phyloP scores from a whole-genome alignment of 805 yeast species.

The Nakazawaea anatomiae region DNA sequence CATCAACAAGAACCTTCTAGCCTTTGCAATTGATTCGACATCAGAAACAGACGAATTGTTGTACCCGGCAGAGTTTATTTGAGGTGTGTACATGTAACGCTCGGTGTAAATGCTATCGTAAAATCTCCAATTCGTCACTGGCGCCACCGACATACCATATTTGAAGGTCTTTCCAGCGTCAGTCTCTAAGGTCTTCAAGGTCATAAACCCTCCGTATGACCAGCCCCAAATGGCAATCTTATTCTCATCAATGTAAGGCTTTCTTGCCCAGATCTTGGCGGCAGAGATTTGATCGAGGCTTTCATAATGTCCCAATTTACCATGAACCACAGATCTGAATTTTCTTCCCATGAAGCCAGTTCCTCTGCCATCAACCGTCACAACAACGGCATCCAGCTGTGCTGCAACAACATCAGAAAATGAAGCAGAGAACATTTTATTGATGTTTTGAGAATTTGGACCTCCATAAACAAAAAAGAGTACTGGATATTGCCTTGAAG shows the following conservation, averaged over 20 bases:
- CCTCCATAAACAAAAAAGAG: constrained; percentile 93
- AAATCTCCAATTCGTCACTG: constrained; percentile 90
- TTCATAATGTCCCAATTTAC: constrained; percentile 75
- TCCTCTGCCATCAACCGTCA: constrained; percentile 95
- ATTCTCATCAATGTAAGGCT: constrained; percentile 57
- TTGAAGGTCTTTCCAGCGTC: constrained; percentile 73
- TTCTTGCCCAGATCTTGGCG: constrained; percentile 63
- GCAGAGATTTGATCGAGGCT: constrained; percentile 83
- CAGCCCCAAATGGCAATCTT: constrained; percentile 94
- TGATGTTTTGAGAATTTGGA: constrained; percentile 85
- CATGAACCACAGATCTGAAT: constrained; percentile 77
- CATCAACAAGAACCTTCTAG: constrained; percentile 73
- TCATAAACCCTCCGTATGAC: constrained; percentile 95
- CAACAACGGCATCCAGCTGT: constrained; percentile 75
- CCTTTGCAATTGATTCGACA: constrained; percentile 47
- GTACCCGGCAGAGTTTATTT: constrained; percentile 62
- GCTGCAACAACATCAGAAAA: constrained; percentile 78
- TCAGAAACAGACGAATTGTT: constrained; percentile 47
- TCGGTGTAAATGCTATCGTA: constrained; percentile 95
- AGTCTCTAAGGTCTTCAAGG: constrained; percentile 80
- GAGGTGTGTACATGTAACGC: constrained; percentile 86
- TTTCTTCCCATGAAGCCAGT: constrained; percentile 83
- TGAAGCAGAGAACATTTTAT: constrained; percentile 47
- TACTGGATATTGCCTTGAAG: constrained; percentile 66
- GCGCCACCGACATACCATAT: constrained; percentile 95